phyloP scores from a whole-genome alignment of 2,329 filamentous ascomycete species.

The Xylaria polymorpha region DNA sequence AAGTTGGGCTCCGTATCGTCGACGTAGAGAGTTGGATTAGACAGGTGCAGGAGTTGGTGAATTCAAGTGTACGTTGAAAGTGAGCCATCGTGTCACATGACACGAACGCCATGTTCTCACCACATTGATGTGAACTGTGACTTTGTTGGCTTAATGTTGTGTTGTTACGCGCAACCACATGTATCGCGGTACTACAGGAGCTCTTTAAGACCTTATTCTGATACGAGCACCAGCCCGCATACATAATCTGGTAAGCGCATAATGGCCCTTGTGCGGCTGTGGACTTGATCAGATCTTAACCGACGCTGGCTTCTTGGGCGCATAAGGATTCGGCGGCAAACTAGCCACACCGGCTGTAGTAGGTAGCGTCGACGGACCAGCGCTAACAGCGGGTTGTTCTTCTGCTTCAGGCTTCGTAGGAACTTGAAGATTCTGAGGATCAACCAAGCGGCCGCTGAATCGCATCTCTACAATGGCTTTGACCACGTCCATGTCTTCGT shows the following conservation, averaged over 20 bases:
- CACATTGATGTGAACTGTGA: constrained; percentile 44
- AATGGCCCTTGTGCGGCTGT: constrained; percentile 55
- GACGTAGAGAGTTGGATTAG: not conserved
- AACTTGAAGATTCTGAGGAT: constrained; percentile 48
- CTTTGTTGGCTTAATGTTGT: not conserved
- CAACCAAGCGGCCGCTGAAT: constrained; percentile 65
- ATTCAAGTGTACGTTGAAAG: constrained; percentile 10
- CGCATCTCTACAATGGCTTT: constrained; percentile 74
- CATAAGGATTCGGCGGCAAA: constrained; percentile 51
- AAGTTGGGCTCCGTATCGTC: constrained; percentile 2
- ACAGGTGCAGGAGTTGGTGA: constrained; percentile 6
- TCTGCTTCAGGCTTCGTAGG: constrained; percentile 49
- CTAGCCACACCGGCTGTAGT: constrained; percentile 46
- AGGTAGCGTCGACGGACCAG: constrained; percentile 45
- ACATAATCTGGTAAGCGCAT: constrained; percentile 50
- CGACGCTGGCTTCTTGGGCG: constrained; percentile 42
- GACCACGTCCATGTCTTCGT: constrained; percentile 73
- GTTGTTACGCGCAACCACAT: not conserved
- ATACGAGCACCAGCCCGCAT: constrained; percentile 16
- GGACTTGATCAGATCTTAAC: constrained; percentile 27
- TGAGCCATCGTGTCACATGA: constrained; percentile 31
- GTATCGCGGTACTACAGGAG: constrained; percentile 16
- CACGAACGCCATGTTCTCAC: constrained; percentile 34
- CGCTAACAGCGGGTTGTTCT: constrained; percentile 36
- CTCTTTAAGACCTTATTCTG: constrained; percentile 49